These are phyloP conservation scores for Talaromyces rugulosus DNA, from an alignment of 2,329 filamentous ascomycete species.

Conservation along the genomic window DNA sequence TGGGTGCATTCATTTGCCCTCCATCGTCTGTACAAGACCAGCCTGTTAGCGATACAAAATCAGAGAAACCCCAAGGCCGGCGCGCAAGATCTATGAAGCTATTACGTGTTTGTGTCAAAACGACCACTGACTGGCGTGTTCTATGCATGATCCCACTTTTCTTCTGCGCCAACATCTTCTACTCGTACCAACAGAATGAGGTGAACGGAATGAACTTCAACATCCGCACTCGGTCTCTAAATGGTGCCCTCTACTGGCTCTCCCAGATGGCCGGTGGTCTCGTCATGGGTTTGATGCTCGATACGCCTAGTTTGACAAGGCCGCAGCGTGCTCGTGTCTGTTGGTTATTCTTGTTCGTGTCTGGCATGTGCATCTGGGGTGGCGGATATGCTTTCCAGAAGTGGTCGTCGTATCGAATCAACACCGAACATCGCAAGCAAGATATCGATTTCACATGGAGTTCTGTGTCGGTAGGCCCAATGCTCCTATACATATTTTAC, in stretches of 20 bases:
- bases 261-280: conserved; percentile 50
- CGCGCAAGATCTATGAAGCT: neutral
- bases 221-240: conserved; percentile 50
- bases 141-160: conserved; percentile 51
- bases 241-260: conserved; percentile 51
- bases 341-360: conserved; percentile 45
- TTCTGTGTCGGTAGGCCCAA: conserved; percentile 55
- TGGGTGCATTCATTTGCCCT: conserved; percentile 48
- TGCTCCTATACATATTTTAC: conserved; percentile 68
- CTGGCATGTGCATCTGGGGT: conserved; percentile 54
- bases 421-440: conserved; percentile 35
- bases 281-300: conserved; percentile 34
- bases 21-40: conserved; percentile 40
- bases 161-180: conserved; percentile 52
- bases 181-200: conserved; percentile 51
- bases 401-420: conserved; percentile 47
- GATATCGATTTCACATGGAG: conserved; percentile 48
- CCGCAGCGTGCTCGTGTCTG: conserved; percentile 45
- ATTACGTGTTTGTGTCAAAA: neutral
- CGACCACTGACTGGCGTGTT: conserved; percentile 39
- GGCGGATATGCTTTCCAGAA: conserved; percentile 64
- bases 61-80: neutral
- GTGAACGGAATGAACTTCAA: conserved; percentile 52
- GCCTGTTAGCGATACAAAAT: conserved; percentile 21
- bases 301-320: conserved; percentile 41